Conservation (phyloP, 1,139 yeast genomes). For the Protomyces arabidopsidicola region DNA sequence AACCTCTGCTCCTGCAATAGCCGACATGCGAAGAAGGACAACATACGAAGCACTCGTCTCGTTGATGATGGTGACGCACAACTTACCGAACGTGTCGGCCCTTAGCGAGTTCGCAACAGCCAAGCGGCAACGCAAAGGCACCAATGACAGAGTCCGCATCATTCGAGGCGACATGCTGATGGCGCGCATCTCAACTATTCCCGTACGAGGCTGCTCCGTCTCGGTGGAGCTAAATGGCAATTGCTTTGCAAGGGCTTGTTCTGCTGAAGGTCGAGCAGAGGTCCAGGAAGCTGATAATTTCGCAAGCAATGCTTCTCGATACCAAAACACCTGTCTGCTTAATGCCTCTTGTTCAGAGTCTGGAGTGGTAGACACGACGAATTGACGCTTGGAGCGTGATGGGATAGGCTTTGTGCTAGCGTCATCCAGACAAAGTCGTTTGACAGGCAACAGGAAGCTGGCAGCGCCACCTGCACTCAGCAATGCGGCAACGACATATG, state of each 20-base stretch:
- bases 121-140: neutral
- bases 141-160: conserved; percentile 34
- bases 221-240: neutral
- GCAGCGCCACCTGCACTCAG: conserved; percentile 52
- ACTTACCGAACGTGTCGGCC: neutral
- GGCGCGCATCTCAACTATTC: conserved; percentile 61
- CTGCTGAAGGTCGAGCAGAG: neutral
- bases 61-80: neutral
- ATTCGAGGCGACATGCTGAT: conserved; percentile 53
- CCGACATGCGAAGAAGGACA: neutral
- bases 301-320: conserved; percentile 59
- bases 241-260: neutral
- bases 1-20: neutral
- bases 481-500: conserved; percentile 34
- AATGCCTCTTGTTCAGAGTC: conserved; percentile 37
- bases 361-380: conserved; percentile 51
- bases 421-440: conserved; percentile 48
- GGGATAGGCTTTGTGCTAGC: conserved; percentile 60
- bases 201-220: conserved; percentile 42
- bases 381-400: conserved; percentile 68
- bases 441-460: conserved; percentile 66
- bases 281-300: conserved; percentile 64
- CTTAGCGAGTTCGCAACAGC: neutral
- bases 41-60: neutral
- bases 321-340: conserved; percentile 71